These are phyloP conservation scores for Backusella australiensis DNA, from an alignment of 192 early-diverging fungal genomes.

Conservation along the genomic window DNA sequence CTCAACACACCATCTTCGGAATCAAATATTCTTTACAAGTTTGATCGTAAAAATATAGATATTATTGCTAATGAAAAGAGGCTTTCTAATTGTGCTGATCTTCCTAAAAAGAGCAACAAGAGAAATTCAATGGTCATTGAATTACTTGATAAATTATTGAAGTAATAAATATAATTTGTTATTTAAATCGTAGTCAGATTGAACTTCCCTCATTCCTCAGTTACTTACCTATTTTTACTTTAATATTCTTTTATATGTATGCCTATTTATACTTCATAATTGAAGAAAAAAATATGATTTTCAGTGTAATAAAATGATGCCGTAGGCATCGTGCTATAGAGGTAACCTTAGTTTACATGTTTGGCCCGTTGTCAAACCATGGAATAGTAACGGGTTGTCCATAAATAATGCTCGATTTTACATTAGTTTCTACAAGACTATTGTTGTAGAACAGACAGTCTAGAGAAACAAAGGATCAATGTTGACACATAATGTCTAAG, in stretches of 20 bases:
- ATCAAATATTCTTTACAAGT: neutral
- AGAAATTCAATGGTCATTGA: neutral
- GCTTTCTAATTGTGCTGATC: neutral
- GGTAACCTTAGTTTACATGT: no score
- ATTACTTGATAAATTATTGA: neutral
- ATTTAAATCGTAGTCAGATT: neutral
- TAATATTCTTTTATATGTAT: neutral
- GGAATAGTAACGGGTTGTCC: no score
- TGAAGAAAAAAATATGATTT: neutral
- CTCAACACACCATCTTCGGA: conserved; percentile 20
- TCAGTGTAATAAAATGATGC: no score
- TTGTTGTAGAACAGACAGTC: no score
- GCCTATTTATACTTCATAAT: neutral
- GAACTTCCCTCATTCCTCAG: neutral
- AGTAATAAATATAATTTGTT: neutral
- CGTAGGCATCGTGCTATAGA: no score
- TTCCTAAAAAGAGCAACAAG: neutral
- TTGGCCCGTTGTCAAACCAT: no score
- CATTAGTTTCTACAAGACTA: no score
- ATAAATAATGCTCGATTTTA: no score
- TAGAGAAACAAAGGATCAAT: no score
- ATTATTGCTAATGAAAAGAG: neutral
- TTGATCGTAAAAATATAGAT: neutral
- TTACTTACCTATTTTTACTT: neutral
- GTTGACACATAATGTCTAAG: no score